A percentile compares a stretch with the other conserved stretches of the same genome.
Conservation (phyloP, 2,329 filamentous ascomycete species). For the Orbilia quercus region DNA sequence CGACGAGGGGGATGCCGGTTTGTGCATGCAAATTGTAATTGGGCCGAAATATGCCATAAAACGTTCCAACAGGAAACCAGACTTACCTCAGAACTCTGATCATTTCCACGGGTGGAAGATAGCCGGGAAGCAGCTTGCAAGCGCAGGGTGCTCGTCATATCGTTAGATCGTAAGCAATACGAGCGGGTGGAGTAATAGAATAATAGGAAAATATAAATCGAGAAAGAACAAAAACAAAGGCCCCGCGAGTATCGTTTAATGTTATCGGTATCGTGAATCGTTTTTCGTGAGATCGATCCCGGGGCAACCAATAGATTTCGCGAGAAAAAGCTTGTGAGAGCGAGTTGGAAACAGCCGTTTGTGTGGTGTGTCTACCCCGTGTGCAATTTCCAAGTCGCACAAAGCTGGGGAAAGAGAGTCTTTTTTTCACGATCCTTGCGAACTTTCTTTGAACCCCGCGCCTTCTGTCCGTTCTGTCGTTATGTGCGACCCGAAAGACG, state of each 20-base stretch:
- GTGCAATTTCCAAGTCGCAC: slow-evolving; percentile 50
- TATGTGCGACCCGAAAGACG: slow-evolving; percentile 5
- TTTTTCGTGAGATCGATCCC: slow-evolving; percentile 10
- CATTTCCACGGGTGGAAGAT: slow-evolving; percentile 37
- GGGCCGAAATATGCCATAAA: slow-evolving; percentile 18
- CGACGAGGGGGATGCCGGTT: slow-evolving; percentile 10
- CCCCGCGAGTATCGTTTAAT: neutral
- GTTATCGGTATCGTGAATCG: slow-evolving; percentile 28
- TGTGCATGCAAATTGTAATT: slow-evolving; percentile 5
- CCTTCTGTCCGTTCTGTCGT: neutral
- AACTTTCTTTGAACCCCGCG: slow-evolving; percentile 2
- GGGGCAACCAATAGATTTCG: slow-evolving; percentile 3
- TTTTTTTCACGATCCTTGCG: neutral
- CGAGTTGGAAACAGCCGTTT: slow-evolving; percentile 24
- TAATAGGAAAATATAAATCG: slow-evolving; percentile 18
- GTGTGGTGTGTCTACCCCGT: slow-evolving; percentile 36
- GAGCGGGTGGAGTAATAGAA: slow-evolving; percentile 15
- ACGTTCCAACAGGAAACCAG: slow-evolving; percentile 36
- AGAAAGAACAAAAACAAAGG: neutral
- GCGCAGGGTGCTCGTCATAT: slow-evolving; percentile 35
- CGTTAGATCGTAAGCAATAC: slow-evolving; percentile 41
- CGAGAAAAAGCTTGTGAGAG: slow-evolving; percentile 11
- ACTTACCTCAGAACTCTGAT: slow-evolving; percentile 53
- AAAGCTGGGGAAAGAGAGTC: slow-evolving; percentile 33
- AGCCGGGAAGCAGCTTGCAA: slow-evolving; percentile 14